A percentile compares a stretch with the other conserved stretches of the same genome.
phyloP scores from a whole-genome alignment of 768 basidiomycete genomes.

The Dioszegia crocea region DNA sequence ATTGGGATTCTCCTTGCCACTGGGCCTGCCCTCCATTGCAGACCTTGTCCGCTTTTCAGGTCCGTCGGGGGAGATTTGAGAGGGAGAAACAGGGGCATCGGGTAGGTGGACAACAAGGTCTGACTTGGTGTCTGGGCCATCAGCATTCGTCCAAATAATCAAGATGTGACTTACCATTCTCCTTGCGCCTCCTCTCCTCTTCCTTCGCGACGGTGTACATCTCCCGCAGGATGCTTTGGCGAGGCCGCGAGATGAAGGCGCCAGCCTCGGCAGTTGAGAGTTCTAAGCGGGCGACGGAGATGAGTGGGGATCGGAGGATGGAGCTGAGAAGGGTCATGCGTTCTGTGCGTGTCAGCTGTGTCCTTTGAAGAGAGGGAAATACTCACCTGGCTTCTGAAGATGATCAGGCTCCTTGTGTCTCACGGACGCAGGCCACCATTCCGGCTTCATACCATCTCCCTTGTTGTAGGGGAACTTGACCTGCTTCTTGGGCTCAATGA shows the following conservation, averaged over 20 bases:
- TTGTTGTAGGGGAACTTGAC: conserved; percentile 51
- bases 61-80: conserved; percentile 19
- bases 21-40: background rate
- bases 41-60: conserved; percentile 29
- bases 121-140: conserved; percentile 7
- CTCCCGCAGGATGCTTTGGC: conserved; percentile 44
- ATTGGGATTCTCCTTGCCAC: conserved; percentile 29
- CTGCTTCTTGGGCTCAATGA: conserved; percentile 52
- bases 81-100: conserved; percentile 27
- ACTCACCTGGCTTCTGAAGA: conserved; percentile 49
- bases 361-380: background rate
- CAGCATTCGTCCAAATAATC: background rate
- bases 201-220: conserved; percentile 50
- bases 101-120: conserved; percentile 35
- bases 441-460: conserved; percentile 50
- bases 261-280: conserved; percentile 43
- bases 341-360: conserved; percentile 35
- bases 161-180: conserved; percentile 11
- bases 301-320: conserved; percentile 41
- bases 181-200: conserved; percentile 41
- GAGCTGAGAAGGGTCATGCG: conserved; percentile 45
- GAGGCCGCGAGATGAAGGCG: conserved; percentile 43
- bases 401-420: conserved; percentile 53
- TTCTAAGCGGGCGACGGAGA: conserved; percentile 46
- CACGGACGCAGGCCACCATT: conserved; percentile 52